These are phyloP conservation scores for Diversispora epigaea DNA, from an alignment of 192 early-diverging fungal genomes.

Conservation along the genomic window DNA sequence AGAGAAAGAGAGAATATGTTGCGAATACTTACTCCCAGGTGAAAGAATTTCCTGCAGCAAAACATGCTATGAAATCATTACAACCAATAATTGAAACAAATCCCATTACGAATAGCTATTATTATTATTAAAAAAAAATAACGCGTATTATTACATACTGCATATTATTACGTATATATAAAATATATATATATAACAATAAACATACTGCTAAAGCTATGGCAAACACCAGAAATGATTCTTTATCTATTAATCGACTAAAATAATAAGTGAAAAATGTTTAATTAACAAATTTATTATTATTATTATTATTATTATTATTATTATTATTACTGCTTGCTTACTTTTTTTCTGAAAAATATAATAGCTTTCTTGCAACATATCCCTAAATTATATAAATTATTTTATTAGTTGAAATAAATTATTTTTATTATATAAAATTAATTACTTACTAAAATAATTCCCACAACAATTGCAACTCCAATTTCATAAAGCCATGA, in stretches of 20 bases:
- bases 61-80: conserved; percentile 76
- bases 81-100: conserved; percentile 71
- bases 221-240: conserved; percentile 78
- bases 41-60: conserved; percentile 76
- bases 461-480: conserved; percentile 70
- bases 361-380: conserved; percentile 64
- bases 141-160: background rate
- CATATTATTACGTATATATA: background rate
- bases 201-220: conserved; percentile 69
- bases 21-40: conserved; percentile 70
- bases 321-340: background rate
- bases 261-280: conserved; percentile 4
- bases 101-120: conserved; percentile 60
- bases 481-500: conserved; percentile 79
- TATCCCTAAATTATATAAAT: conserved; percentile 38
- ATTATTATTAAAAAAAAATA: background rate
- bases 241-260: conserved; percentile 83
- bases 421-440: too few relatives aligned
- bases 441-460: conserved; percentile 47
- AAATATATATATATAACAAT: background rate
- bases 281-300: background rate
- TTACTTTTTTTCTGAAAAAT: conserved; percentile 59
- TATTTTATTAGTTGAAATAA: too few relatives aligned
- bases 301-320: background rate
- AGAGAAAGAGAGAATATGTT: background rate